Evolutionary conservation across 257 asterid species (phyloP), one percentile per base, ranked within the genome.

Genomic region (Solanum medicagineum): DNA sequence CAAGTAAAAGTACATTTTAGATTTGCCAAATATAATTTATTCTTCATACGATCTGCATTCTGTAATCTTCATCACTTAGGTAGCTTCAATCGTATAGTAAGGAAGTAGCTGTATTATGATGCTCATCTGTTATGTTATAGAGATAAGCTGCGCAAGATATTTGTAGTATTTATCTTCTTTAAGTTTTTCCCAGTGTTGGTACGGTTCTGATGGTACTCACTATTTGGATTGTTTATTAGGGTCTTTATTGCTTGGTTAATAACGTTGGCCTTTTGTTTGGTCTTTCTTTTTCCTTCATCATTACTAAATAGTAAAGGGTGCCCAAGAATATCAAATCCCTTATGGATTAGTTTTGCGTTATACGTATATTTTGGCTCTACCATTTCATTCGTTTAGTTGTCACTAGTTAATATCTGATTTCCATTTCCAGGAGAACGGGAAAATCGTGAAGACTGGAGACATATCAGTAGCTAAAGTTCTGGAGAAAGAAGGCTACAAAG

Each of bases 371-470:
- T 49, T 26, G 12, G 42, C 83, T 79, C 63, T 51, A 51, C 11
- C 29, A 53, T 79, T 79, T 16, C 29, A 79, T 79, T 79, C 53
- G 47, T 79, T 79, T 79, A 79, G 47, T 15, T 53, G 62, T 79
- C 29, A 53, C 49, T 51, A 51, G 24, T 17, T 79, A 53, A 29
- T 3, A 5, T 79, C 17, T 26, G 44, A 79, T 29, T 53, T 53
- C 66, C 66, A 26, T 79, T 79, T 53, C 29, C 83, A 79, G 83
- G 83, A 94, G 93, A 91, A 95, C 44, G 99, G 98, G 84, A 90
- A 91, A 93, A 95, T 96, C 86, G 93, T 94, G 89, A 92, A 88
- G 89, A 96, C 98, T 1, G 98, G 98, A 84, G 99, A 95, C 90
- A 92, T 92, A 66, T 88, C 97, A 62, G 42, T 94, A 69, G 99